These are phyloP conservation scores for Priceomyces medius DNA, from an alignment of 805 yeast species.

Conservation along the genomic window DNA sequence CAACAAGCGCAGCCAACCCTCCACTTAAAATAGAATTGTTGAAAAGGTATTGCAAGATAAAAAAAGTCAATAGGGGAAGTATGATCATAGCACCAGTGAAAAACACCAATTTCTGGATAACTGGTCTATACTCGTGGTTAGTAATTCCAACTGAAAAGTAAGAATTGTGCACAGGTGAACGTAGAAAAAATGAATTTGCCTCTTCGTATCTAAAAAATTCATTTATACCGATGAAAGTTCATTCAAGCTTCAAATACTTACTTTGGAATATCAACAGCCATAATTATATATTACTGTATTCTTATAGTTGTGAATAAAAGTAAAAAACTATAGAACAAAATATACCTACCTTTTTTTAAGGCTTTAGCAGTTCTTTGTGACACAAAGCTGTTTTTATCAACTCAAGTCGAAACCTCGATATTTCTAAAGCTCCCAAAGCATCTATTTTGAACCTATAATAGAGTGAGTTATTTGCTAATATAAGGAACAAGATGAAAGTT, in stretches of 20 bases:
- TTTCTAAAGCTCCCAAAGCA: not conserved
- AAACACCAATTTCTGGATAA: slow-evolving; percentile 64
- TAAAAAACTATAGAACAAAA: not conserved
- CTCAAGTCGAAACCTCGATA: not conserved
- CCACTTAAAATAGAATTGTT: slow-evolving; percentile 68
- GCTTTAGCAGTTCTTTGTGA: not conserved
- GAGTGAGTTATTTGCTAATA: not conserved
- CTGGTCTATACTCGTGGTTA: slow-evolving; percentile 41
- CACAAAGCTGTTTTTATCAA: not conserved
- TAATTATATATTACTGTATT: slow-evolving; percentile 9
- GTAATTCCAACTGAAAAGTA: not conserved
- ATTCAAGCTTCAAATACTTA: slow-evolving; percentile 18
- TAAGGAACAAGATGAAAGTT: slow-evolving; percentile 4
- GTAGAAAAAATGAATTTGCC: not conserved
- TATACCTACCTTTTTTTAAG: not conserved
- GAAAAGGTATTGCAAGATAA: slow-evolving; percentile 47
- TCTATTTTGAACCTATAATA: too few species aligned
- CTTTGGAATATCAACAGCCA: slow-evolving; percentile 46
- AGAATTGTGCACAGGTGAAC: too few species aligned
- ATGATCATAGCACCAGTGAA: slow-evolving; percentile 77
- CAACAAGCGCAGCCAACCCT: slow-evolving; percentile 75
- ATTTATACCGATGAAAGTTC: too few species aligned
- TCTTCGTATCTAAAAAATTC: not conserved
- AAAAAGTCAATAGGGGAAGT: slow-evolving; percentile 65
- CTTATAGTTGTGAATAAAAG: not conserved